Base-by-base conservation (phyloP, 176 grass and related monocot genomes). In the Carex kokanica region DNA sequence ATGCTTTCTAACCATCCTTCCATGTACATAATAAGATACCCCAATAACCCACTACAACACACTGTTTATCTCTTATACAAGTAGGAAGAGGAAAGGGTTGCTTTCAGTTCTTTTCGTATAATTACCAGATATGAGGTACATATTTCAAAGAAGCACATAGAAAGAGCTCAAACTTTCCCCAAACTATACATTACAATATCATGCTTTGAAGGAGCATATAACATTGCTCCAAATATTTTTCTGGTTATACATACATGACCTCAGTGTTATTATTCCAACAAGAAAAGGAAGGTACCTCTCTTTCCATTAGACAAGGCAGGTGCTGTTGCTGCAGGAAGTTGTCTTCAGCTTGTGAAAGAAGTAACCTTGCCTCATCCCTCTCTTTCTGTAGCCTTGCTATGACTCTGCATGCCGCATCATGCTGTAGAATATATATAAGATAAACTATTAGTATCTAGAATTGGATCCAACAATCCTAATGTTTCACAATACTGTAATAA, bases 371-470 rank as follows among this genome's bases (percentile, higher is more conserved):
- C 52, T 96, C 97, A 85, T 99, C 97, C 43, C 97, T 93, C 91
- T 99, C 97, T 88, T 99, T 99, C 89, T 99, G 96, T 80, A 99
- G 85, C 90, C 97, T 96, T 77, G 97, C 97, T 90, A 99, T 99
- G 62, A 99, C 97, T 89, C 97, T 91, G 83, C 93, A 95, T 53
- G 97, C 97, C 70, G 97, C 97, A 88, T 99, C 97, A 86, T 99
- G 97, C 97, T 99, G 89, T 25, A 89, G 70, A 79, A 72, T 6
- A 40, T 13, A 64, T 74, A 38, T 38, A 5, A 38, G 67, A 24
- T 81, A 24, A 86, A 21, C 18, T 51, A 41, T 81, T 13, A 82
- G 25, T 9, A 9, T 16, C 54, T 85, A 54, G 7, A 34, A 38
- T 58, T 45, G 66, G 77, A 43, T n/a, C 20, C 34, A 92, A 85